Evolutionary conservation across 225 moss, liverwort and hornwort species (phyloP), one percentile per base, ranked within the genome.

Genomic region (Climacium dendroides): DNA sequence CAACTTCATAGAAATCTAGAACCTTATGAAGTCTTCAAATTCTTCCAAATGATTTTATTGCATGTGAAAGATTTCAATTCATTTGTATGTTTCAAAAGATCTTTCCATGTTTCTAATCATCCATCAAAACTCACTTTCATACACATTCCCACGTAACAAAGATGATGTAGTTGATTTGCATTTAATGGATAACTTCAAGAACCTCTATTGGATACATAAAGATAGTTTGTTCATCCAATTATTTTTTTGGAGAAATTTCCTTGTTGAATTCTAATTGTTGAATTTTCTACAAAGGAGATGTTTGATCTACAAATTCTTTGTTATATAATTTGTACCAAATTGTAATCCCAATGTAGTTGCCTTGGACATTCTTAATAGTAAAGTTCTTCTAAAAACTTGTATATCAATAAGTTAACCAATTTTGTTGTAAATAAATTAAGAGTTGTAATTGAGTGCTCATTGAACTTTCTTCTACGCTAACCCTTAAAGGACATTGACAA

Each of bases 1-100:
- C 0, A 52, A 22, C 11, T 50, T 32, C 3, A 4, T 52, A 0
- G 3, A 50, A 34, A 22, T 2, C 0, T 0, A 0, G 0, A 34
- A 20, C 34, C 13, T 20, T 74, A 6, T 19, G 2, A 34, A 34
- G 22, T 32, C 13, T 13, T 50, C 52, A 34, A 74, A 34, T 74
- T 52, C 8, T 50, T 1, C 4, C 2, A 34, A 74, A 34, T 74
- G 52, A 22, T 32, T 32, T 50, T 32, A 4, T 74, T 74, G 20
- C 4, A 6, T 19, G 5, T 13, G 13, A 34, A 5, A 8, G 3
- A 34, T 50, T 0, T 13, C 34, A 52, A 22, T 20, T 74, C 8
- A 34, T 19, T 34, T 74, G 1, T 50, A 13, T 34, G 11, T 34
- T 34, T 50, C 5, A 19, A 32, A 48, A 19, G 12, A 32, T 19